Evolutionary conservation across 768 basidiomycete genomes (phyloP).

Genomic region (Pleurotus tuber-regium): DNA sequence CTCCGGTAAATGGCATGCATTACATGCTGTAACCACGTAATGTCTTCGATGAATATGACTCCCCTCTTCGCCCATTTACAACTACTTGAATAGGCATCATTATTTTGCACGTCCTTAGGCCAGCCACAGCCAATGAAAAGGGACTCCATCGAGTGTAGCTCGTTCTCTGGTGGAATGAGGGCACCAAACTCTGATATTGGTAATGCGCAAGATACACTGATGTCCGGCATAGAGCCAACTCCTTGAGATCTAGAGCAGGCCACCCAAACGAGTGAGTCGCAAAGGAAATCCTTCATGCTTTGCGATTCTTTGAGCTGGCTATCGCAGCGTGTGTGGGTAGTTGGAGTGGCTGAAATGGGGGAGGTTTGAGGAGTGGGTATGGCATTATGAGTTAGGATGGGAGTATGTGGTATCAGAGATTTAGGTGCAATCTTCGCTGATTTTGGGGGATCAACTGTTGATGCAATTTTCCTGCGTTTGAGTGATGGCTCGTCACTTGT

Average conservation of each 20-base stretch:
- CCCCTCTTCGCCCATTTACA: slow-evolving; percentile 25
- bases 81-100: no score
- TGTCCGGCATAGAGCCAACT: slow-evolving; percentile 1
- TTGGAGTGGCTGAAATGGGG: neutral
- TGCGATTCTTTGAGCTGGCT: neutral
- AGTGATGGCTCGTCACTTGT: neutral
- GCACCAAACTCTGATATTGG: no score
- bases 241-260: slow-evolving; percentile 13
- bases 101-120: slow-evolving; percentile 14
- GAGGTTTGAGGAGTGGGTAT: slow-evolving; percentile 3
- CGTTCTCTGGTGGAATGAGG: slow-evolving; percentile 31
- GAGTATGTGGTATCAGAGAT: no score
- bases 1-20: slow-evolving; percentile 12
- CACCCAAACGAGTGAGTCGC: neutral
- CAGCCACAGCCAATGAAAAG: slow-evolving; percentile 49
- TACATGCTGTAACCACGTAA: slow-evolving; percentile 15
- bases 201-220: no score
- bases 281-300: neutral
- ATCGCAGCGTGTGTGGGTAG: neutral
- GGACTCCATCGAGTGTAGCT: slow-evolving; percentile 42
- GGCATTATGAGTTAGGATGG: neutral
- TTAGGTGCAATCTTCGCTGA: no score
- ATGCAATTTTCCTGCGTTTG: neutral
- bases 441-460: no score
- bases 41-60: slow-evolving; percentile 35